phyloP scores from a whole-genome alignment of 139 green algal species.

The Limnomonas spitsbergensis region DNA sequence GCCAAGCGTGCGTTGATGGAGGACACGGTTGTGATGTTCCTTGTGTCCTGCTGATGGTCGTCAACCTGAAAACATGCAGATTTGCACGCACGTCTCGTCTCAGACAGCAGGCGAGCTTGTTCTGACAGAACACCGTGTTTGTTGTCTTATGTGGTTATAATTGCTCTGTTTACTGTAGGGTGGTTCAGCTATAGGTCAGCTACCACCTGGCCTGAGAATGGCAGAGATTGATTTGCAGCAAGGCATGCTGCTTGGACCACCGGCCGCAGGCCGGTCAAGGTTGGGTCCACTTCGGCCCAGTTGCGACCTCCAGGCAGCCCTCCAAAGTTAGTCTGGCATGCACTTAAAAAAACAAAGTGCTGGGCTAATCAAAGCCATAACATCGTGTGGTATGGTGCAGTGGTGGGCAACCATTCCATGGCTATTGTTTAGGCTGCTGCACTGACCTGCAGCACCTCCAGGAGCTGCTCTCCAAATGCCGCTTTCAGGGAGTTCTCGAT shows the following conservation, averaged over 20 bases:
- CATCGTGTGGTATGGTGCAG: background rate
- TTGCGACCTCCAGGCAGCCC: too few relatives aligned
- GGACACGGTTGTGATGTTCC: too few relatives aligned
- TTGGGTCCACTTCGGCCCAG: too few relatives aligned
- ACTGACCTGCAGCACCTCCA: constrained; percentile 39
- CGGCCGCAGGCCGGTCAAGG: too few relatives aligned
- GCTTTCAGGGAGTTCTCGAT: constrained; percentile 75
- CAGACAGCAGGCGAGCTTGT: background rate
- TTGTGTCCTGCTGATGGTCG: too few relatives aligned
- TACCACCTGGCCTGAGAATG: too few relatives aligned
- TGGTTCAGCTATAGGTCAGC: too few relatives aligned
- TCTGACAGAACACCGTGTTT: background rate
- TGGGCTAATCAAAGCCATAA: background rate
- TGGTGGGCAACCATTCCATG: background rate
- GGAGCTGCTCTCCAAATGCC: constrained; percentile 48
- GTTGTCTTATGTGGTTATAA: too few relatives aligned
- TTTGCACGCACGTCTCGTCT: background rate
- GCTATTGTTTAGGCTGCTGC: background rate
- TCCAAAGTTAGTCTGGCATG: background rate
- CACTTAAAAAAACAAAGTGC: background rate
- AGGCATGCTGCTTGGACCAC: too few relatives aligned
- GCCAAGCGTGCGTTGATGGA: too few relatives aligned
- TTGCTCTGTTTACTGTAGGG: too few relatives aligned
- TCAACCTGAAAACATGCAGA: background rate
- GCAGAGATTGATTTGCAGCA: too few relatives aligned